Percentiles rank a stretch among this genome's conserved stretches.
phyloP scores from a whole-genome alignment of 2,329 filamentous ascomycete genomes.

The Fusarium incarnatum region DNA sequence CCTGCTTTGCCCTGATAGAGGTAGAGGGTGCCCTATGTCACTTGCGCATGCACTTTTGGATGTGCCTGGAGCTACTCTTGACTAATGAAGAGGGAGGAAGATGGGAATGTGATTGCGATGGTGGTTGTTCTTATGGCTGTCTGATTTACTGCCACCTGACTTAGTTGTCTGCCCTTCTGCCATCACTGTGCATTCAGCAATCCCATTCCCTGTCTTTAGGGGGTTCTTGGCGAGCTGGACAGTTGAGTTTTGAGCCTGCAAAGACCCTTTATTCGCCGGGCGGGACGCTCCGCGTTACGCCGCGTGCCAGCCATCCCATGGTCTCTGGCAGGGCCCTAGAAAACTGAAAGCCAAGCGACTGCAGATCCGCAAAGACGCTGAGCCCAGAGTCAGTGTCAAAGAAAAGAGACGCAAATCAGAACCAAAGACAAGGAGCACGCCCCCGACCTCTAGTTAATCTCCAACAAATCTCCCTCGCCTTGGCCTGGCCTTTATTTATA shows the following conservation, averaged over 20 bases:
- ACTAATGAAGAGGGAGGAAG: conserved; percentile 21
- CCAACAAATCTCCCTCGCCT: conserved; percentile 32
- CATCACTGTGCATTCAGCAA: conserved; percentile 30
- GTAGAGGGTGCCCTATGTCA: conserved; percentile 25
- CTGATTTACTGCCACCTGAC: conserved; percentile 41
- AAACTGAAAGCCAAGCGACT: conserved; percentile 36
- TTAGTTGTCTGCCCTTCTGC: conserved; percentile 19
- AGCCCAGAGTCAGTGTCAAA: conserved; percentile 29
- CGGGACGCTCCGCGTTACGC: conserved; percentile 43
- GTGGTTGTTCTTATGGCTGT: conserved; percentile 35
- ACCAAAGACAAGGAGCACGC: conserved; percentile 38
- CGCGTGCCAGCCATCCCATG: conserved; percentile 43
- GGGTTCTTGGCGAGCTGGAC: conserved; percentile 25
- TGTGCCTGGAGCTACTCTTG: conserved; percentile 21
- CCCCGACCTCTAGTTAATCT: conserved; percentile 25
- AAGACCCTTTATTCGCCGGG: conserved; percentile 38
- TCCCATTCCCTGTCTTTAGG: conserved; percentile 9
- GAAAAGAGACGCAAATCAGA: conserved; percentile 39
- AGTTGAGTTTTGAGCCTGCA: conserved; percentile 16
- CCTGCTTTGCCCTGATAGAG: conserved; percentile 21
- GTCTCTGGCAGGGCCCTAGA: conserved; percentile 22
- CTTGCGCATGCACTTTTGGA: conserved; percentile 24
- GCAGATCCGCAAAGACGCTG: conserved; percentile 39
- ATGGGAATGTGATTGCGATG: conserved; percentile 37
- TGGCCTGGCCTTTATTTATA: conserved; percentile 19